These are phyloP conservation scores for Diospyros kaki DNA, from an alignment of 148 eudicot species.

Conservation along the genomic window DNA sequence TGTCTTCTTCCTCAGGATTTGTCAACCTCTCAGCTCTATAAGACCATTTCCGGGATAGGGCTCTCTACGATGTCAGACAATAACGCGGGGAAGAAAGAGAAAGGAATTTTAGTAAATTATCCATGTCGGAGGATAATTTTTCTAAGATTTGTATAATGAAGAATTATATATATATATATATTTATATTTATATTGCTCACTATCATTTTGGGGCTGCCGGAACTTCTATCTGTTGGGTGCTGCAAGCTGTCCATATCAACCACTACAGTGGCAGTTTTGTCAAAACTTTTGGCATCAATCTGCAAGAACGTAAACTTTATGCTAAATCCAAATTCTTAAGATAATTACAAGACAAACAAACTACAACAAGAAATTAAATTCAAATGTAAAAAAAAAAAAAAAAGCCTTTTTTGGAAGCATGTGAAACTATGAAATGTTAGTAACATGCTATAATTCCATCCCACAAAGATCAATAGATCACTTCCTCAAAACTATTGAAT, in stretches of 20 bases:
- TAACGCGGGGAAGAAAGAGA: too few species aligned
- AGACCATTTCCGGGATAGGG: constrained; percentile 9
- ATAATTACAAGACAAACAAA: too few species aligned
- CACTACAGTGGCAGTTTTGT: background rate
- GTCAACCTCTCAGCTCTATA: constrained; percentile 7
- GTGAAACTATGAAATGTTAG: too few species aligned
- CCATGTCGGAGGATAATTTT: too few species aligned
- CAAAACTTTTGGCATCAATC: background rate
- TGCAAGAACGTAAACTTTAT: background rate
- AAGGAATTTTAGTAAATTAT: too few species aligned
- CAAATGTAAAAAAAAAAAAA: too few species aligned
- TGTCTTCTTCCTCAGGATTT: constrained; percentile 5
- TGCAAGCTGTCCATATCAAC: constrained; percentile 4
- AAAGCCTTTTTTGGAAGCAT: too few species aligned
- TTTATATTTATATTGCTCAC: too few species aligned
- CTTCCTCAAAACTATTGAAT: too few species aligned
- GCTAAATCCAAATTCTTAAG: background rate
- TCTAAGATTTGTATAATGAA: background rate
- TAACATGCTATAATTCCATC: too few species aligned
- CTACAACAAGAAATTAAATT: too few species aligned
- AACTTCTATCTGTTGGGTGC: constrained; percentile 5
- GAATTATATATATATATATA: background rate
- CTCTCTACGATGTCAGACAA: background rate
- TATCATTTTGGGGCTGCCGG: constrained; percentile 9
- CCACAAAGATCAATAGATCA: too few species aligned